Conservation (phyloP, 2,329 filamentous ascomycete genomes). For the Fonsecaea multimorphosa region DNA sequence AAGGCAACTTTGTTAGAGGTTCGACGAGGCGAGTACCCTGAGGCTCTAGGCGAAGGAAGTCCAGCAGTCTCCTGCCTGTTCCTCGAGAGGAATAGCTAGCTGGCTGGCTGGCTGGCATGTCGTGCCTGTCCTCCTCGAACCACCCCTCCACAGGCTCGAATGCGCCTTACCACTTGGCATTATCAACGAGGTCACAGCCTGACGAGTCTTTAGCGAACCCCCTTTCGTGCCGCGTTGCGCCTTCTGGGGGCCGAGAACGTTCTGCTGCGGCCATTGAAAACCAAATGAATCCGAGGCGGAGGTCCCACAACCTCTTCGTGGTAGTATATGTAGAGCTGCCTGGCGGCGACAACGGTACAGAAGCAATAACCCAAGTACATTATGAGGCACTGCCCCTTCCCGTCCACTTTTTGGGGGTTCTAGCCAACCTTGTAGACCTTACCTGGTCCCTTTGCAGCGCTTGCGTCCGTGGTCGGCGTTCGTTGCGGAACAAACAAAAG, state of each 20-base stretch:
- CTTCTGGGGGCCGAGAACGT: not conserved
- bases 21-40: too few relatives aligned
- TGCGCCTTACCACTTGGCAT: not conserved
- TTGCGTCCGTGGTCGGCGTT: not conserved
- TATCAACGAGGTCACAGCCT: not conserved
- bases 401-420: too few relatives aligned
- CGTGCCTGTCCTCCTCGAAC: too few relatives aligned
- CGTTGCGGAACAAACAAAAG: not conserved
- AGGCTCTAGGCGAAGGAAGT: too few relatives aligned
- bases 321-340: not conserved
- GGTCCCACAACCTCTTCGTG: too few relatives aligned
- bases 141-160: too few relatives aligned
- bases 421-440: not conserved
- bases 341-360: not conserved
- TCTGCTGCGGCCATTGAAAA: too few relatives aligned
- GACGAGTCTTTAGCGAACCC: not conserved
- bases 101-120: not conserved
- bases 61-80: too few relatives aligned
- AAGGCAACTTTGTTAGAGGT: too few relatives aligned
- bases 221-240: too few relatives aligned
- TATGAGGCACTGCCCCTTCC: not conserved
- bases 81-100: too few relatives aligned
- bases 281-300: too few relatives aligned
- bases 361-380: not conserved
- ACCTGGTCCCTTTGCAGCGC: not conserved